Base-by-base conservation (phyloP, 2,329 filamentous ascomycete species). In the Magnaporthiopsis poae region DNA sequence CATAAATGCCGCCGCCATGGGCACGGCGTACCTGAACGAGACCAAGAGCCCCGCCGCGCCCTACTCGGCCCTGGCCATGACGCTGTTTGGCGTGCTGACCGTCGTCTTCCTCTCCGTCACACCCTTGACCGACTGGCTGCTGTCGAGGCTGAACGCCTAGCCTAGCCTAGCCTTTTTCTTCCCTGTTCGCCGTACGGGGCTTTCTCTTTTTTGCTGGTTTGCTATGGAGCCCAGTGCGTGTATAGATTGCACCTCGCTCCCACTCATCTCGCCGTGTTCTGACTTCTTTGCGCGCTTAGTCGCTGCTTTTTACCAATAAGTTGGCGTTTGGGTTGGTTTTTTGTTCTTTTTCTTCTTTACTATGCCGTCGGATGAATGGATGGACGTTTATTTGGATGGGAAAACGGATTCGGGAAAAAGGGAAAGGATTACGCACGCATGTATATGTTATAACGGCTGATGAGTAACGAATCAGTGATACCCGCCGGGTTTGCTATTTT, bases 1-100 rank as follows among this genome's bases (percentile, higher is more conserved):
- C 3, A 80, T 86, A 75, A 87, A 86, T 69, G 83, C 83, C 0
- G 84, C 84, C 0, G 84, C 84, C 3, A 85, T 87, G 83, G 84
- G 84, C 2, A 84, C 84, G 0, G 79, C 84, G 0, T 83, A 84
- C 68, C 76, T 86, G 18, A 85, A 86, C 66, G 83, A 86, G 72
- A 79, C 78, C 9, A 77, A 77, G 65, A 84, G 81, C 69, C 78
- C 77, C 0, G 81, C 84, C 3, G 82, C 83, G 2, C 83, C 84
- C 0, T 86, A 86, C 69, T 82, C 84, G 2, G 82, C 81, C 1
- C 73, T 87, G 21, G 79, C 83, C 1, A 86, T 86, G 84, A 84
- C 83, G 8, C 75, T 83, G 5, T 83, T 86, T 70, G 84, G 84
- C 0, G 77, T 84, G 59, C 80, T 82, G 75, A 85, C 82, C 0